Base-by-base conservation (phyloP, 495 filamentous ascomycete species). In the Penicillium fimorum region DNA sequence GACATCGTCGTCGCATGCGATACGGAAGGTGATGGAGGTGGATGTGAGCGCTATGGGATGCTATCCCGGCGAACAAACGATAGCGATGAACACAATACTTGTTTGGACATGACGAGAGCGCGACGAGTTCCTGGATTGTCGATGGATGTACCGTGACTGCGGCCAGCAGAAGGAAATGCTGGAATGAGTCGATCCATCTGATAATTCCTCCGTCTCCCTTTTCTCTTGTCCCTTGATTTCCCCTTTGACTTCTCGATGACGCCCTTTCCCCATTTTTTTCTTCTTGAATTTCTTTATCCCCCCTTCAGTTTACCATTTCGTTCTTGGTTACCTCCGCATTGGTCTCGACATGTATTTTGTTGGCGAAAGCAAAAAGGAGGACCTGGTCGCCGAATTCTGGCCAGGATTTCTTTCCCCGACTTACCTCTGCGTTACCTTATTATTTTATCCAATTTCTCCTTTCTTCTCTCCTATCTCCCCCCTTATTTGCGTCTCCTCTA, bases 281-380 rank as follows among this genome's bases (percentile, higher is more conserved):
- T 64, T 57, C 50, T 55, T 60, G 58, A 20, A 47, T 48, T 57
- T 52, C 30, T 56, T 41, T 37, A 52, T 60, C 42, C 50, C 55
- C 47, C 60, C 55, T 65, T 59, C 55, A 56, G 41, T 61, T 59
- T 44, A 56, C 33, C 57, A 58, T 49, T 49, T 59, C 52, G 44
- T 63, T 65, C 67, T 71, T 60, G 59, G 54, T 62, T 64, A 61
- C 60, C 59, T 64, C 64, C 46, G 65, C 70, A 71, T 72, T 65
- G 65, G 67, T 67, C 65, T 66, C 65, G 57, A 62, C 53, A 65
- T 78, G 70, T 74, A 74, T 63, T 71, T 68, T 71, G 63, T 63
- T 58, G 55, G 62, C 62, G 59, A 66, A 60, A 61, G 66, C 55
- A 58, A 66, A 62, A 51, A 65, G 63, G 56, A 64, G 66, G 65